Evolutionary conservation across 202 grass and related monocot genomes (phyloP).

Genomic region (Zoysia matrella): DNA sequence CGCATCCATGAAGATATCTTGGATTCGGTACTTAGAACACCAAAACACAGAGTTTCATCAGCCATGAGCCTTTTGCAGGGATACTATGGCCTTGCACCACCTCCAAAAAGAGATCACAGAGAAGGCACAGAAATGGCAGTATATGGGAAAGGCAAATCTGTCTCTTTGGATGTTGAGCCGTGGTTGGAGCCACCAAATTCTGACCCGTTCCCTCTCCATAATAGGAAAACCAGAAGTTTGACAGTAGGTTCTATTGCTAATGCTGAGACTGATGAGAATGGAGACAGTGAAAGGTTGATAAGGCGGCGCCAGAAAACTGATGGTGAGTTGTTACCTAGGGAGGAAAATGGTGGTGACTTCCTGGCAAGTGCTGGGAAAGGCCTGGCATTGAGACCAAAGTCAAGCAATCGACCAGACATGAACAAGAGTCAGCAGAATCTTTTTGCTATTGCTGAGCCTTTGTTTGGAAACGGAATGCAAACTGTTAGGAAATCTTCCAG

Average conservation of each 20-base stretch:
- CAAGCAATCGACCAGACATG: too few species aligned
- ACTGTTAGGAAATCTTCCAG: constrained; percentile 86
- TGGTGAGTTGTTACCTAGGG: too few species aligned
- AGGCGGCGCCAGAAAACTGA: too few species aligned
- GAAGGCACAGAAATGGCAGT: constrained; percentile 60
- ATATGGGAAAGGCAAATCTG: constrained; percentile 56
- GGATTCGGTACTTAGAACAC: constrained; percentile 81
- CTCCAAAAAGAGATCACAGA: constrained; percentile 45
- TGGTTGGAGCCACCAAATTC: constrained; percentile 44
- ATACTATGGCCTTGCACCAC: too few species aligned
- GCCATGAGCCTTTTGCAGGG: constrained; percentile 88
- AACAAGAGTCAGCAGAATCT: background rate
- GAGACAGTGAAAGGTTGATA: constrained; percentile 10
- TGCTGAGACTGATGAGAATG: constrained; percentile 59
- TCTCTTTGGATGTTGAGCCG: constrained; percentile 28
- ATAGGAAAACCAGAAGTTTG: constrained; percentile 62
- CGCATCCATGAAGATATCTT: constrained; percentile 70
- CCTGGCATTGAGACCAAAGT: too few species aligned
- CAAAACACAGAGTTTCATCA: constrained; percentile 68
- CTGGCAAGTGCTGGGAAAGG: too few species aligned
- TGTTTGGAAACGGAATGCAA: constrained; percentile 45
- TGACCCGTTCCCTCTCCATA: constrained; percentile 52
- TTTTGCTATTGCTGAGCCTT: constrained; percentile 43
- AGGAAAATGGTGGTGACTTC: too few species aligned
- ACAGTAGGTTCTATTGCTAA: constrained; percentile 50